Base-by-base conservation (phyloP, 306 rosid genomes). In the Boehmeria nivea region DNA sequence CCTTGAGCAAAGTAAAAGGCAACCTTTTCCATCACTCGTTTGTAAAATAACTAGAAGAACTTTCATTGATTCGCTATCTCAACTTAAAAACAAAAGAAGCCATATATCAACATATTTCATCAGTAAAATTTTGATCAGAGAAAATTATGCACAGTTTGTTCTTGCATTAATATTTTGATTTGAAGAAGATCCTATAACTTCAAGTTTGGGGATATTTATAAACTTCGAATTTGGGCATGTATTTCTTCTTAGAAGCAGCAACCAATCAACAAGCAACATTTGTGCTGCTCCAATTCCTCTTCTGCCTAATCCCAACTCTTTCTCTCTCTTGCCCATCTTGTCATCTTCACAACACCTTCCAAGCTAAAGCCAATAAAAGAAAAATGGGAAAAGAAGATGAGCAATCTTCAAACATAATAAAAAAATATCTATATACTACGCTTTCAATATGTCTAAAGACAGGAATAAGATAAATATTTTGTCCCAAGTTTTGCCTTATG, bases 271-370 rank as follows among this genome's bases (percentile, higher is more conserved):
- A 33, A 63, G 37, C 24, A 47, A 25, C 54, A 43, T 47, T 1
- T 54, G 61, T 59, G 56, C 62, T 45, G 54, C 71, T 70, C 72
- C 47, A 8, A 4, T 33, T 51, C 66, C 21, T 40, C 16, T 31
- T 19, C 59, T 38, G 1, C 16, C 24, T 17, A 25, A 42, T 10
- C 3, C 34, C n/a, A n/a, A n/a, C n/a, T n/a, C n/a, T n/a, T n/a
- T n/a, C n/a, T n/a, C n/a, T n/a, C n/a, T n/a, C n/a, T n/a, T n/a
- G n/a, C n/a, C 45, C 57, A 22, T 49, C 68, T 47, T 49, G 58
- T 14, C 54, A 12, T 40, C 72, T 62, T 77, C 76, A 86, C 76
- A 72, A 54, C 15, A 81, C 63, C 76, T 86, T 79, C 95, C 97
- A 89, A 1, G 77, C 97, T 86, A 83, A 77, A 80, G n/a, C n/a